These are phyloP conservation scores for Ophiocordyceps camponoti-saundersi DNA, from an alignment of 2,329 filamentous ascomycete genomes.

Conservation along the genomic window DNA sequence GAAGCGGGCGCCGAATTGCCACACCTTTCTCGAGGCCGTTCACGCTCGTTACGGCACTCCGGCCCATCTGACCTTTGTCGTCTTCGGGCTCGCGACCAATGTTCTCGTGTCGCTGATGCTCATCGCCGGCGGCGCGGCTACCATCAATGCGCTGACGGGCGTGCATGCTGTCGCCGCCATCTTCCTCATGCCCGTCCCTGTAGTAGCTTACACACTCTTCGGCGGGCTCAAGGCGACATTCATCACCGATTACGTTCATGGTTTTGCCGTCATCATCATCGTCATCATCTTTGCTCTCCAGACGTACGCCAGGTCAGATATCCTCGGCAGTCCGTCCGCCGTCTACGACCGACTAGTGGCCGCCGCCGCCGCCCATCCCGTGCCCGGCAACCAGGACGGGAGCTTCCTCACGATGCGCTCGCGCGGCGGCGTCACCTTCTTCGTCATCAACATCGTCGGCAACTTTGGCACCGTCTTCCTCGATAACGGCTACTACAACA, in stretches of 20 bases:
- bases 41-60: constrained; percentile 56
- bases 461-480: constrained; percentile 77
- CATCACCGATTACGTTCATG: constrained; percentile 74
- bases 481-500: constrained; percentile 85
- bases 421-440: constrained; percentile 66
- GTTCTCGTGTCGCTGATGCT: constrained; percentile 82
- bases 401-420: constrained; percentile 72
- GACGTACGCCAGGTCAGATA: constrained; percentile 56
- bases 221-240: constrained; percentile 79
- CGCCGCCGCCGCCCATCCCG: constrained; percentile 52
- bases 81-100: constrained; percentile 71
- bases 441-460: constrained; percentile 73
- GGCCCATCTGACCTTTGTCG: constrained; percentile 64
- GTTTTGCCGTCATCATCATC: constrained; percentile 68
- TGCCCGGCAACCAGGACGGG: constrained; percentile 62
- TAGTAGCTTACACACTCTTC: constrained; percentile 57
- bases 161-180: constrained; percentile 54
- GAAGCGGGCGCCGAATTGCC: constrained; percentile 70
- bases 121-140: constrained; percentile 56
- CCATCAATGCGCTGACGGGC: constrained; percentile 29
- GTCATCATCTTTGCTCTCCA: constrained; percentile 76
- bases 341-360: constrained; percentile 65
- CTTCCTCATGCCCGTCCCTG: constrained; percentile 9
- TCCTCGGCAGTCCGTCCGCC: constrained; percentile 55
- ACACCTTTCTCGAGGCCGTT: constrained; percentile 72